A percentile compares a stretch with the other conserved stretches of the same genome.
Evolutionary conservation across 352 stramenopile genomes (phyloP).

Genomic region (Phytopythium litorale): DNA sequence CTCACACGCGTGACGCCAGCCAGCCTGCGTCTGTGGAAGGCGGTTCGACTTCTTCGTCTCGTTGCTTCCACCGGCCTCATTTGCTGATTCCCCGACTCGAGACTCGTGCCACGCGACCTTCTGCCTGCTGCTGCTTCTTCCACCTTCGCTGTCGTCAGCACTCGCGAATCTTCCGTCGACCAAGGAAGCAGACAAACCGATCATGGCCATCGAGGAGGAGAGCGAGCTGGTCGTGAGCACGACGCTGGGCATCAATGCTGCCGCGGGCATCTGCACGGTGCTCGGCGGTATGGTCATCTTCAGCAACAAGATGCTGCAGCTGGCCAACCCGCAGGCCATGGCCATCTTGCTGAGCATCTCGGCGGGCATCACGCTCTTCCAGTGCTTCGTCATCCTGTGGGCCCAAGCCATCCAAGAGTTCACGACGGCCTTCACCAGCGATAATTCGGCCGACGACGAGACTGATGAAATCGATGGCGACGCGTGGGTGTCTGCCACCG

Average conservation of each 20-base stretch:
- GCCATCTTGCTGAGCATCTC: slow-evolving; percentile 62
- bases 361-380: slow-evolving; percentile 72
- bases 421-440: slow-evolving; percentile 24
- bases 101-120: background rate
- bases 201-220: slow-evolving; percentile 30
- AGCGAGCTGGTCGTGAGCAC: slow-evolving; percentile 19
- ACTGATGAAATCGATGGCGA: slow-evolving; percentile 18
- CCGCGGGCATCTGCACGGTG: slow-evolving; percentile 52
- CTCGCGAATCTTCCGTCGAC: slow-evolving; percentile 5
- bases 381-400: slow-evolving; percentile 76
- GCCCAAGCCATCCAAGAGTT: slow-evolving; percentile 36
- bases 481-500: slow-evolving; percentile 76
- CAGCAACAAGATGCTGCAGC: slow-evolving; percentile 57
- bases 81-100: slow-evolving; percentile 7
- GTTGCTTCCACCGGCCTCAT: slow-evolving; percentile 2
- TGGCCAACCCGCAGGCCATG: slow-evolving; percentile 55
- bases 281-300: slow-evolving; percentile 71
- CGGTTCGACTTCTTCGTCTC: background rate
- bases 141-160: background rate
- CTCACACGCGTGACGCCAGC: background rate
- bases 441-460: slow-evolving; percentile 9
- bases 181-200: background rate
- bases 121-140: background rate
- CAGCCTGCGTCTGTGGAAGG: background rate
- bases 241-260: slow-evolving; percentile 52